Base-by-base conservation (phyloP, 2,329 filamentous ascomycete genomes). In the Aspergillus floridensis region DNA sequence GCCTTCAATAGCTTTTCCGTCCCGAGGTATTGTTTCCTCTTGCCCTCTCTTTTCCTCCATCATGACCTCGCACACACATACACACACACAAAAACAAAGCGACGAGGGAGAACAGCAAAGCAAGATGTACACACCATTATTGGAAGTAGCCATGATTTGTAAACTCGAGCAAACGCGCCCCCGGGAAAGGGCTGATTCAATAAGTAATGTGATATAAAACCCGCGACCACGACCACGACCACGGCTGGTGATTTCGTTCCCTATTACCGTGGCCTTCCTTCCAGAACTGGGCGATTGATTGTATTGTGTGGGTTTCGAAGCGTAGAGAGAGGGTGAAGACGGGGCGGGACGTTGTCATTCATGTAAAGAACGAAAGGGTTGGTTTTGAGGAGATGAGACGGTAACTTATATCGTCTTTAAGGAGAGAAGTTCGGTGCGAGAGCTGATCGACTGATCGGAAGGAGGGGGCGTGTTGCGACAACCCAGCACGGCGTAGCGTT, bases 131-230 rank as follows among this genome's bases (percentile, higher is more conserved):
- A 76, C 74, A 55, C 71, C 69, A 59, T 72, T 73, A 67, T 44
- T 44, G 5, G 74, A 75, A 35, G 72, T 66, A 65, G 72, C 68
- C 74, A 76, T 76, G 58, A 56, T 68, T 53, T 44, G 16, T 44
- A 6, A 8, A 44, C 32, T 14, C 32, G 14, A 35, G 5, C 5
- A 5, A 35, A 35, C 11, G 16, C 19, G 38, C 38, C 38, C 38
- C 14, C 16, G 16, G 3, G 38, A n/a, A 16, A 16, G 38, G 38
- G 38, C 16, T 44, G 32, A 16, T 12, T 35, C 14, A 6, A 14
- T 12, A 5, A 16, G 11, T 35, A 16, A 16, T 35, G 32, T 16
- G 32, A 35, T 12, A 16, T 16, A 16, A 16, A 35, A 10, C 32
- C 32, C 32, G 57, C 51, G 44, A 50, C 53, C 24, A 38, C 21